Conservation (phyloP, 2,329 filamentous ascomycete species). For the Alternaria infectoria region DNA sequence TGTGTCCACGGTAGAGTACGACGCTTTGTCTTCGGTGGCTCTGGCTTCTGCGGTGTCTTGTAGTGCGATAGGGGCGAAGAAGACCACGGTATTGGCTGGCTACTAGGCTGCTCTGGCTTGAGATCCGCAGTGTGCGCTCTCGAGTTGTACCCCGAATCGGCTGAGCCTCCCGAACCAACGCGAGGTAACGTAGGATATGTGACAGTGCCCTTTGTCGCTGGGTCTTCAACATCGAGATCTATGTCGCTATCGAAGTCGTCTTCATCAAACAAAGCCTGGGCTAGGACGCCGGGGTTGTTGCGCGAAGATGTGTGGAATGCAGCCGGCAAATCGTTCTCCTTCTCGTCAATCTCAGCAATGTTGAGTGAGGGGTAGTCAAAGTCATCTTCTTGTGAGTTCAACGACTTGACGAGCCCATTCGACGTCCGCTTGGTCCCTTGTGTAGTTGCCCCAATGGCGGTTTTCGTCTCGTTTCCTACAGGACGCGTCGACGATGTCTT, state of each 20-base stretch:
- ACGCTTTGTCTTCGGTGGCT: slow-evolving; percentile 22
- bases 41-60: slow-evolving; percentile 36
- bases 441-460: slow-evolving; percentile 16
- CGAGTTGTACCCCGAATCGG: slow-evolving; percentile 40
- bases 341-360: slow-evolving; percentile 30
- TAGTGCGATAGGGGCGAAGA: slow-evolving; percentile 63
- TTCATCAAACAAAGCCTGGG: slow-evolving; percentile 64
- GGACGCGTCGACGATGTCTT: slow-evolving; percentile 37
- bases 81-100: slow-evolving; percentile 73
- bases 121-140: slow-evolving; percentile 28
- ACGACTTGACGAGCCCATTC: slow-evolving; percentile 55
- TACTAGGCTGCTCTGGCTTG: slow-evolving; percentile 51
- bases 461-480: slow-evolving; percentile 43
- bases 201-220: slow-evolving; percentile 55
- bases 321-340: slow-evolving; percentile 30
- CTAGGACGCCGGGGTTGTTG: slow-evolving; percentile 28
- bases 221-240: slow-evolving; percentile 72
- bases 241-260: slow-evolving; percentile 89
- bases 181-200: slow-evolving; percentile 50
- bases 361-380: slow-evolving; percentile 40
- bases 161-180: slow-evolving; percentile 38
- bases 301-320: slow-evolving; percentile 19
- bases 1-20: slow-evolving; percentile 65
- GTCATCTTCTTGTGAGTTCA: slow-evolving; percentile 44
- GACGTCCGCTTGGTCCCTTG: slow-evolving; percentile 54